Conservation (phyloP, 768 basidiomycete genomes). For the Rhodotorula paludigena region DNA sequence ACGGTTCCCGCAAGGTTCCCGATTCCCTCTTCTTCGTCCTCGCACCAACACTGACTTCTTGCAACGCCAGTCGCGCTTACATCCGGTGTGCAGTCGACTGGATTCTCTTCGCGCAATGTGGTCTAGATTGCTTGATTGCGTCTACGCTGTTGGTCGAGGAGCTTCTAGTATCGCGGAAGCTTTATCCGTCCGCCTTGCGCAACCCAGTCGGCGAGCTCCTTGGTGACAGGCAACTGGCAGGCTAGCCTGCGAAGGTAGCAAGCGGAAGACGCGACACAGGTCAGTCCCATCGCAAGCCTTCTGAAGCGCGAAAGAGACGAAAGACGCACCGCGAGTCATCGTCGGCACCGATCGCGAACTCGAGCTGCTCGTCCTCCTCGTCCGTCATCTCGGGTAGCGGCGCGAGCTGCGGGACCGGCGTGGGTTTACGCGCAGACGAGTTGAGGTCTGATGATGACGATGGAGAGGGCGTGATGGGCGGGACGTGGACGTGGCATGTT, state of each 20-base stretch:
- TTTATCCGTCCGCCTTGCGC: constrained; percentile 26
- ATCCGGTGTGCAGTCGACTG: too few species aligned
- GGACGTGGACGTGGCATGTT: constrained; percentile 40
- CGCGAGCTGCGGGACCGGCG: neutral
- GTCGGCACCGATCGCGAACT: constrained; percentile 38
- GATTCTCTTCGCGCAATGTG: too few species aligned
- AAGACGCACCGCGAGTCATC: constrained; percentile 33
- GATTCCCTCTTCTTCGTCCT: too few species aligned
- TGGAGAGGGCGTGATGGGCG: neutral
- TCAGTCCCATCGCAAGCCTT: neutral
- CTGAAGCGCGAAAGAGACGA: neutral
- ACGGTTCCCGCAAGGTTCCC: too few species aligned
- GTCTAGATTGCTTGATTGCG: neutral
- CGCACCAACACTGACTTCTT: too few species aligned
- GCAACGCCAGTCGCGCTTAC: too few species aligned
- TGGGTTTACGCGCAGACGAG: neutral
- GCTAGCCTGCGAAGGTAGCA: constrained; percentile 13
- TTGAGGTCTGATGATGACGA: neutral
- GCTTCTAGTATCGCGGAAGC: constrained; percentile 34
- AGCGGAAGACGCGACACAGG: too few species aligned
- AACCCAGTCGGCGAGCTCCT: constrained; percentile 35
- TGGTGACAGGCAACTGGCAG: constrained; percentile 37
- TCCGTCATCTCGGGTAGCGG: constrained; percentile 34
- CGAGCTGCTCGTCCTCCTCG: constrained; percentile 43
- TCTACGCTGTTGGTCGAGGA: too few species aligned